Evolutionary conservation across 495 filamentous ascomycete genomes (phyloP), one percentile per base, ranked within the genome.

Genomic region (Penicillium silybi): DNA sequence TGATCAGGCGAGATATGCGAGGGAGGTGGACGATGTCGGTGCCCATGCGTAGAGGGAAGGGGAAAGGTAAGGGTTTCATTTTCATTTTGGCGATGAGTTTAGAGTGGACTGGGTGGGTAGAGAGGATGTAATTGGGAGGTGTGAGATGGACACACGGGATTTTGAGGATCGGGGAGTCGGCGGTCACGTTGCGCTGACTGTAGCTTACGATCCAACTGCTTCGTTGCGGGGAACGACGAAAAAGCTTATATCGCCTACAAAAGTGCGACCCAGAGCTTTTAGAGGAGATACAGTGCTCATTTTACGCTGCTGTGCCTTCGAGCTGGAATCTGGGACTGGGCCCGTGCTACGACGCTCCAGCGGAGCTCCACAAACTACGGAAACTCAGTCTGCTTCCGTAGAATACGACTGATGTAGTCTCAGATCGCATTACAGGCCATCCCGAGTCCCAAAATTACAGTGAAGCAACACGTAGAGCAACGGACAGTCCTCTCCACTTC

Each of bases 21-120:
- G 78, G 77, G 56, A 79, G 65, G 59, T 81, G 75, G 52, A 80
- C 76, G 50, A 81, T 73, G 65, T 80, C 78, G 45, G 79, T 72
- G 48, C 78, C 78, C 46, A 80, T 73, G 44, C 74, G 70, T 22
- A 79, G 57, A 39, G 71, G 42, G 44, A 69, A 55, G 23, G 72
- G 74, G 54, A 76, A 76, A 7, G 70, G 69, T 10, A 64, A 44
- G 1, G 62, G 61, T 57, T 69, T 70, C 58, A 64, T 66, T 57
- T 69, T 70, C 58, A 64, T 66, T 46, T 27, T 43, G 18, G 0
- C 9, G 35, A 6, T 44, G 18, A 53, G 48, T 61, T 18, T 26
- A 23, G 22, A 23, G 22, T 53, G 48, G 17, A 5, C 11, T 11
- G 16, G 17, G 44, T 19, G 39, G 40, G 26, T 35, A 25, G 5